A percentile compares a stretch with the other conserved stretches of the same genome.
phyloP scores from a whole-genome alignment of 2,329 filamentous ascomycete species.

The Penicillium sp. region DNA sequence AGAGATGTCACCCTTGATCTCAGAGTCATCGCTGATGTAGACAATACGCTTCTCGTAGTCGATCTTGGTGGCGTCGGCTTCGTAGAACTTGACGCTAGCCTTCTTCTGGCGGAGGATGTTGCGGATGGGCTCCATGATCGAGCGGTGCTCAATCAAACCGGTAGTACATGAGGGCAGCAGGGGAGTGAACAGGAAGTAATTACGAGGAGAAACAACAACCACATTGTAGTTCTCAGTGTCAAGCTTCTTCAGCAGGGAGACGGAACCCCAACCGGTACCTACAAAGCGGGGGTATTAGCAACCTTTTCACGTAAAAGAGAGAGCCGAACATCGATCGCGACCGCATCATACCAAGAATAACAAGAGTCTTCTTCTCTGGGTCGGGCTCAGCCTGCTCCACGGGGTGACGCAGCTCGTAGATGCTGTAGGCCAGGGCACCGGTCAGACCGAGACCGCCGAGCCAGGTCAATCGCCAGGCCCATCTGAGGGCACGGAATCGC shows the following conservation, averaged over 20 bases:
- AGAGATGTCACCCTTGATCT: constrained; percentile 78
- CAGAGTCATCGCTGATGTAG: constrained; percentile 86
- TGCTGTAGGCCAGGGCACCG: constrained; percentile 72
- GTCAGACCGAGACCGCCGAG: constrained; percentile 68
- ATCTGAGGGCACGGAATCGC: constrained; percentile 70
- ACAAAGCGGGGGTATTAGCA: constrained; percentile 21
- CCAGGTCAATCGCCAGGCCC: constrained; percentile 80
- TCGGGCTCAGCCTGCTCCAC: constrained; percentile 75
- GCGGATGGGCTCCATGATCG: constrained; percentile 98
- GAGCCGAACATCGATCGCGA: not conserved
- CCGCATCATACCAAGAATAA: constrained; percentile 73
- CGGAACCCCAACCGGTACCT: constrained; percentile 96
- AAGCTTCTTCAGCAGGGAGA: constrained; percentile 96
- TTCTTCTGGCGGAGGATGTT: constrained; percentile 95
- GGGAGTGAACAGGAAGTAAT: constrained; percentile 99
- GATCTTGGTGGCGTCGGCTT: constrained; percentile 89
- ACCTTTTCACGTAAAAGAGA: not conserved
- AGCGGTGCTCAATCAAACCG: constrained; percentile 95
- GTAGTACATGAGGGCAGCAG: constrained; percentile 96
- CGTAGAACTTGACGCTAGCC: constrained; percentile 91
- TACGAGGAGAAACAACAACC: constrained; percentile 93
- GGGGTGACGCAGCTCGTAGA: constrained; percentile 81
- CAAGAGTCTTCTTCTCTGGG: constrained; percentile 92
- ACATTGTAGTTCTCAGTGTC: constrained; percentile 99
- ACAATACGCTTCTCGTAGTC: constrained; percentile 88